Conservation (phyloP, 306 rosid genomes). For the Inga oerstediana region DNA sequence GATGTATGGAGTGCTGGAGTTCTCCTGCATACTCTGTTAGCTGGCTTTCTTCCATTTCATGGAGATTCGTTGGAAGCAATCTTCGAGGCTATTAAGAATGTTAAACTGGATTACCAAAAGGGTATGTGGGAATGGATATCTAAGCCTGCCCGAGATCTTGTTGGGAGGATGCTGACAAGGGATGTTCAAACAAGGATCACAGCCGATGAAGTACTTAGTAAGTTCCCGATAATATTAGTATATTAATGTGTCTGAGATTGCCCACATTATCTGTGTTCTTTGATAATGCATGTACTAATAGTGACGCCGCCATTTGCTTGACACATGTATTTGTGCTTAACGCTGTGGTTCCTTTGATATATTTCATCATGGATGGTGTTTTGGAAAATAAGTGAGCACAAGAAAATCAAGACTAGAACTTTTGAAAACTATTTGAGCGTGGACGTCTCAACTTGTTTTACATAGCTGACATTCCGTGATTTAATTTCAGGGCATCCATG, state of each 20-base stretch:
- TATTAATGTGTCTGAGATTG: not conserved
- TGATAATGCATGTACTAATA: not conserved
- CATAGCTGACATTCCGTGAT: conserved; percentile 33
- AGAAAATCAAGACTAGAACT: not conserved
- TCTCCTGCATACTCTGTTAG: conserved; percentile 86
- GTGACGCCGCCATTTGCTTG: not conserved
- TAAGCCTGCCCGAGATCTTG: conserved; percentile 88
- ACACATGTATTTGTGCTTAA: not conserved
- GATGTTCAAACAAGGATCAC: conserved; percentile 85
- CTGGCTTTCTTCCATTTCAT: conserved; percentile 84
- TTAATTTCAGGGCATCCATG: conserved; percentile 89
- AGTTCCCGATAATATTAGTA: conserved; percentile 41
- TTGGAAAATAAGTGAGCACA: not conserved
- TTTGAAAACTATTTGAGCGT: not conserved
- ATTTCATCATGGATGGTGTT: not conserved
- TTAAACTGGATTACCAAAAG: conserved; percentile 70
- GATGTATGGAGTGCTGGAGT: conserved; percentile 99
- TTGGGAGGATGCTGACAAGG: conserved; percentile 94
- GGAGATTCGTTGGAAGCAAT: conserved; percentile 89
- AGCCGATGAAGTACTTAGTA: conserved; percentile 95
- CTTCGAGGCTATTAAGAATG: conserved; percentile 87
- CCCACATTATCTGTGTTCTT: conserved; percentile 22
- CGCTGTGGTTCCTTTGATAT: not conserved
- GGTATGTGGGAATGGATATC: conserved; percentile 85
- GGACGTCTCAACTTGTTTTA: conserved; percentile 4